These are phyloP conservation scores for Raphanus hybrid DNA, from an alignment of 441 rosid species.

Conservation along the genomic window DNA sequence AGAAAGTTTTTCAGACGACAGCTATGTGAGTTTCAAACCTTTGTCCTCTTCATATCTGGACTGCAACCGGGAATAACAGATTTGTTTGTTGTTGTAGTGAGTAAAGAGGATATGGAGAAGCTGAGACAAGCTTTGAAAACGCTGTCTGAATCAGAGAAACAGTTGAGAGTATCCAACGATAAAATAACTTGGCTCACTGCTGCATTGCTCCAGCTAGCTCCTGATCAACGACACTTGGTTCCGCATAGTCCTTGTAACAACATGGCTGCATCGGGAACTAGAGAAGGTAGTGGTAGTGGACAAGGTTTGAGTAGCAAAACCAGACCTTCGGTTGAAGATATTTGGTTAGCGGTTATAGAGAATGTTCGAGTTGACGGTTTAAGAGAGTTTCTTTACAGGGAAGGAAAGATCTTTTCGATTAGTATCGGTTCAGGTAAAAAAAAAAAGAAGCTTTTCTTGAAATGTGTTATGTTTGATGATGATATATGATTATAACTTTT, in stretches of 20 bases:
- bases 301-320: constrained; percentile 45
- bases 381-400: constrained; percentile 72
- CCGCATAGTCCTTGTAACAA: constrained; percentile 41
- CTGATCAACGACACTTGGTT: constrained; percentile 73
- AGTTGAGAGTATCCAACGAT: constrained; percentile 83
- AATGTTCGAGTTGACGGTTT: constrained; percentile 52
- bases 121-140: constrained; percentile 92
- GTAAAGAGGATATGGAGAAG: constrained; percentile 86
- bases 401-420: constrained; percentile 80
- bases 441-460: neutral
- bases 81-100: constrained; percentile 51
- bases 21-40: constrained; percentile 61
- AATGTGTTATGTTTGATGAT: neutral
- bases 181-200: constrained; percentile 93
- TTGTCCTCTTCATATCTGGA: too few relatives aligned
- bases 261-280: neutral
- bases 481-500: too few relatives aligned
- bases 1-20: constrained; percentile 79
- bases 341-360: constrained; percentile 81
- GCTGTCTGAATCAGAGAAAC: constrained; percentile 90
- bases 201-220: constrained; percentile 93
- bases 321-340: constrained; percentile 59
- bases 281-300: neutral
- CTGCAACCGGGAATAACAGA: neutral
- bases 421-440: constrained; percentile 66